Evolutionary conservation across 495 filamentous ascomycete species (phyloP).

Genomic region (Annulohypoxylon bovei): DNA sequence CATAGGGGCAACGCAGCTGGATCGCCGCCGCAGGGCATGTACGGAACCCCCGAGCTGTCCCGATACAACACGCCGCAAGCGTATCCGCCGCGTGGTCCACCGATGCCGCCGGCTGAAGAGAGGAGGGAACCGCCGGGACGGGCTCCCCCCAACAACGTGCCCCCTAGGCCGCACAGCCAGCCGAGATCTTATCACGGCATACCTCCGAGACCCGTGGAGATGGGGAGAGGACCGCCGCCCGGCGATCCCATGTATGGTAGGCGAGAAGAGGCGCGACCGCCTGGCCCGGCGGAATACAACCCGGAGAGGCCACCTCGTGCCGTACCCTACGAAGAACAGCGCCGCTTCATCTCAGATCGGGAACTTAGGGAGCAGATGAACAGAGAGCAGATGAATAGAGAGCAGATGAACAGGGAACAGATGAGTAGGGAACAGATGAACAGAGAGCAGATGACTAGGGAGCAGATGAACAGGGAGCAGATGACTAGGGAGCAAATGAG

Average conservation of each 20-base stretch:
- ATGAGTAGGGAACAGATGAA: conserved; percentile 36
- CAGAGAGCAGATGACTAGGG: conserved; percentile 18
- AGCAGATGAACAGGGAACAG: conserved; percentile 40
- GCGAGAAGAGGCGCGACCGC: conserved; percentile 52
- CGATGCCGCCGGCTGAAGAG: conserved; percentile 52
- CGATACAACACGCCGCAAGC: conserved; percentile 65
- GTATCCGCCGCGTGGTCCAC: conserved; percentile 54
- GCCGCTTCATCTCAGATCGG: conserved; percentile 37
- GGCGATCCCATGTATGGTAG: conserved; percentile 53
- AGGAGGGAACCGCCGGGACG: conserved; percentile 55
- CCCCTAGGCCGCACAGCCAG: conserved; percentile 62
- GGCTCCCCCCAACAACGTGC: conserved; percentile 49
- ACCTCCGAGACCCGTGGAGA: conserved; percentile 52
- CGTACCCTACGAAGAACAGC: conserved; percentile 48
- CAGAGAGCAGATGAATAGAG: conserved; percentile 26
- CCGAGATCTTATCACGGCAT: conserved; percentile 58
- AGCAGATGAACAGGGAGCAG: too few relatives aligned
- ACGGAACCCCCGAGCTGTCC: conserved; percentile 62
- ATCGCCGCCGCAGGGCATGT: conserved; percentile 56
- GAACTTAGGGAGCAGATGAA: conserved; percentile 36
- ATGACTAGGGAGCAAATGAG: conserved; percentile 25
- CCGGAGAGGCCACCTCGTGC: conserved; percentile 53
- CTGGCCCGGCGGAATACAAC: conserved; percentile 54
- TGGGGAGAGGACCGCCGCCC: conserved; percentile 51
- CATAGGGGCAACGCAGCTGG: conserved; percentile 57